Conservation (phyloP, 192 early-diverging fungal species). For the Cetraspora pellucida region DNA sequence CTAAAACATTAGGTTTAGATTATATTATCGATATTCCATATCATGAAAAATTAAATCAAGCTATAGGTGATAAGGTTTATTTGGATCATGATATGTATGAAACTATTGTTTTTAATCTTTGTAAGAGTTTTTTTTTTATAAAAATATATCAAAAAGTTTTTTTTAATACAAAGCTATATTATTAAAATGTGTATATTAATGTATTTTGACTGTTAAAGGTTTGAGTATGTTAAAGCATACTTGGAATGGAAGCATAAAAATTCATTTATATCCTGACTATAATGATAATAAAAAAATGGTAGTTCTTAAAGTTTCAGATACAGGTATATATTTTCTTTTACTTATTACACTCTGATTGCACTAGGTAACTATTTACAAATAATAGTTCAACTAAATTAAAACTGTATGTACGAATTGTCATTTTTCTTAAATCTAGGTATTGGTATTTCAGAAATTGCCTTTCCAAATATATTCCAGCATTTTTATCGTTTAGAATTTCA, state of each 20-base stretch:
- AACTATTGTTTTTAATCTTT: constrained; percentile 27
- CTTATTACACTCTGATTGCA: no score
- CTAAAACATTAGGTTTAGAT: constrained; percentile 40
- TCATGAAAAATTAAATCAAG: not conserved
- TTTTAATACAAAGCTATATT: not conserved
- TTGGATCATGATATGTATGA: constrained; percentile 23
- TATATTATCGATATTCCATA: constrained; percentile 41
- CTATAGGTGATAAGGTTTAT: not conserved
- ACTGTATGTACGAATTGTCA: no score
- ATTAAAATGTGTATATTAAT: not conserved
- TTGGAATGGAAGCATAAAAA: constrained; percentile 47
- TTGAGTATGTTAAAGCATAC: constrained; percentile 55
- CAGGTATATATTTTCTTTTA: no score
- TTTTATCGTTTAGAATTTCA: constrained; percentile 58
- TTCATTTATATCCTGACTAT: constrained; percentile 51
- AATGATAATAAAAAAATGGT: constrained; percentile 42
- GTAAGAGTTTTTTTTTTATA: constrained; percentile 8
- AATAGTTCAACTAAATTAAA: no score
- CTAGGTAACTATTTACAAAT: no score
- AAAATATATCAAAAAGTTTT: no score
- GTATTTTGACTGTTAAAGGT: constrained; percentile 9
- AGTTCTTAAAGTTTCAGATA: constrained; percentile 39
- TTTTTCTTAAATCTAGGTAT: no score
- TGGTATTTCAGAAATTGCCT: constrained; percentile 54
- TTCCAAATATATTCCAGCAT: no score